Base-by-base conservation (phyloP, 768 basidiomycete genomes). In the Trametes gibbosa region DNA sequence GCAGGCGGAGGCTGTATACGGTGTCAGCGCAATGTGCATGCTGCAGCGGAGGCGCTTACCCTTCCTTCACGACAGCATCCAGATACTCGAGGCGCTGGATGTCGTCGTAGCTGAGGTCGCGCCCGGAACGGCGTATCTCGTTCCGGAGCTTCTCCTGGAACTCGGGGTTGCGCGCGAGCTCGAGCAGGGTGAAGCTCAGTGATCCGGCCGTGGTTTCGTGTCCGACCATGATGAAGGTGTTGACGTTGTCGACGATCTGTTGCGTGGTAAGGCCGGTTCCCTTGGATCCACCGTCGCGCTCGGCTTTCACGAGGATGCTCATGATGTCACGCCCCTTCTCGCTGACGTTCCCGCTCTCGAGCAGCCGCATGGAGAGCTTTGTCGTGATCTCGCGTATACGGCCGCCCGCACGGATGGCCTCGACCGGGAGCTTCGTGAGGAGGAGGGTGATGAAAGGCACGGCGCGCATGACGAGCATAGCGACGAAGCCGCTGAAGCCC, bases 31-130 rank as follows among this genome's bases (percentile, higher is more conserved):
- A 10, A 10, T 10, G 21, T 47, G 46, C 23, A 14, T 13, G n/a
- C 12, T 50, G 53, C 23, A 40, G 24, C 34, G n/a, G 32, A 32
- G 5, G 42, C 14, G 39, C 55, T 27, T 14, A 64, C 72, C 71
- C 72, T 69, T 79, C 79, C 64, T 74, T 75, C 41, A 74, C 68
- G 47, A 78, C 73, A 19, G 79, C 78, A 58, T 79, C 77, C 29
- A 78, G 68, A 63, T 70, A 76, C 27, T 70, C 70, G 50, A 79
- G 68, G 45, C 70, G 73, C 63, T 75, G 72, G 17, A 75, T 62
- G 47, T 73, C 72, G 39, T 77, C 76, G 54, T 75, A 75, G 24
- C 67, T 66, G 34, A 74, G 62, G 41, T 76, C 69, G 29, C 69
- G 68, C n/a, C 67, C 68, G 40, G 65, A 51, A 2, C 58, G 37